A percentile compares a stretch with the other conserved stretches of the same genome.
Evolutionary conservation across 179 eudicot species (phyloP).

Genomic region (Dionaea muscipula): DNA sequence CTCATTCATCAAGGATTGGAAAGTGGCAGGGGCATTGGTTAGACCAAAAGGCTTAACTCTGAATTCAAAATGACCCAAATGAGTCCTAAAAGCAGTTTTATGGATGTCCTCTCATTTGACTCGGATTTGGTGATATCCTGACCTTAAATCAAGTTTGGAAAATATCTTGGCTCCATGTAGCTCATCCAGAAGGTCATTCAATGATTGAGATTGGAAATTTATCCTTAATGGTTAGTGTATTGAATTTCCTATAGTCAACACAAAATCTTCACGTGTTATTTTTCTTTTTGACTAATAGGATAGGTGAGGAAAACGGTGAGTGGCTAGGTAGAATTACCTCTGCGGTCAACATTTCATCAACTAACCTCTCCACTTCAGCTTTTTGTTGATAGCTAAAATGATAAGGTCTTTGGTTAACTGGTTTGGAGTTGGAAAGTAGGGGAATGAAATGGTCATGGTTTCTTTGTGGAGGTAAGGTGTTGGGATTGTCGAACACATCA

Average conservation of each 20-base stretch:
- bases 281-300: not conserved
- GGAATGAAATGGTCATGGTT: not conserved
- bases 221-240: not conserved
- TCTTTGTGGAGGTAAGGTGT: too few species aligned
- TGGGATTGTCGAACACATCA: too few species aligned
- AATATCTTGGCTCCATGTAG: not conserved
- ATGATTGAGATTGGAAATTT: not conserved
- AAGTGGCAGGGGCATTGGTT: constrained; percentile 1
- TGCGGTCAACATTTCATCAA: not conserved
- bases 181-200: constrained; percentile 6
- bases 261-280: not conserved
- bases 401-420: constrained; percentile 1
- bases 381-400: not conserved
- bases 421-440: not conserved
- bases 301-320: not conserved
- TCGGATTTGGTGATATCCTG: constrained; percentile 1
- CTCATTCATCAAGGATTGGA: constrained; percentile 1
- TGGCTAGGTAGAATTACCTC: not conserved
- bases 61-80: constrained; percentile 1
- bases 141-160: not conserved
- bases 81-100: too few species aligned
- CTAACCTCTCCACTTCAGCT: not conserved
- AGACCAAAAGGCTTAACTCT: not conserved
- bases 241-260: constrained; percentile 2
- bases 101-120: not conserved